Percentiles rank a stretch among this genome's conserved stretches.
Conservation (phyloP, 1,284 basidiomycete species). For the Xerocomus nothofagi region DNA sequence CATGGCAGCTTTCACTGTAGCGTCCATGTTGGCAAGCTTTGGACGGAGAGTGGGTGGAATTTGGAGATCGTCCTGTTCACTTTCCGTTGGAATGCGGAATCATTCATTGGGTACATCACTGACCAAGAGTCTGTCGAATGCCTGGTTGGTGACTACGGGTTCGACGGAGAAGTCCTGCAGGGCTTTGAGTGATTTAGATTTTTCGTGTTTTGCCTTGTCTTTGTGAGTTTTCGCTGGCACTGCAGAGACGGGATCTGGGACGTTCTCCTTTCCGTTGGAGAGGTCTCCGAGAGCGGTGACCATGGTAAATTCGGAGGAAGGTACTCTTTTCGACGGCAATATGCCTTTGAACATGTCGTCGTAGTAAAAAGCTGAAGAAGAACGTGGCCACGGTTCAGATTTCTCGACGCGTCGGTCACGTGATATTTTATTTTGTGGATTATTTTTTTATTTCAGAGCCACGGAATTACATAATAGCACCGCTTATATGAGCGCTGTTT, state of each 20-base stretch:
- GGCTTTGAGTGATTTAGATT: constrained; percentile 35
- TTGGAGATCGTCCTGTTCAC: constrained; percentile 74
- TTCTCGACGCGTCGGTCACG: constrained; percentile 34
- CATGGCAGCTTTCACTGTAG: constrained; percentile 87
- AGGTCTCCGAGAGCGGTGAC: constrained; percentile 53
- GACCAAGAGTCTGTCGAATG: constrained; percentile 74
- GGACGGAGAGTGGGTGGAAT: constrained; percentile 75
- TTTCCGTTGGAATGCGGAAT: neutral
- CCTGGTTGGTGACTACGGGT: constrained; percentile 51
- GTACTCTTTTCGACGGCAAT: constrained; percentile 60
- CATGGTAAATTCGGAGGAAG: constrained; percentile 70
- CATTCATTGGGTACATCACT: constrained; percentile 22
- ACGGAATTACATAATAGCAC: constrained; percentile 22
- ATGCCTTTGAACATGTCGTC: constrained; percentile 71
- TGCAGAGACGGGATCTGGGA: constrained; percentile 37
- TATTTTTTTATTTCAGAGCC: constrained; percentile 5
- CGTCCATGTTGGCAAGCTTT: constrained; percentile 76
- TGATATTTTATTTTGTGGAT: constrained; percentile 33
- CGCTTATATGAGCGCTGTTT: constrained; percentile 22
- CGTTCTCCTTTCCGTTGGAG: constrained; percentile 64
- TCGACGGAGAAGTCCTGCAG: constrained; percentile 40
- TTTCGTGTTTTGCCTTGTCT: constrained; percentile 43
- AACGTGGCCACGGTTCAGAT: constrained; percentile 31
- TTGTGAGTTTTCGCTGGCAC: constrained; percentile 29
- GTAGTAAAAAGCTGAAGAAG: constrained; percentile 9